Conservation (phyloP, 257 asterid species). For the Schizonepeta tenuifolia region DNA sequence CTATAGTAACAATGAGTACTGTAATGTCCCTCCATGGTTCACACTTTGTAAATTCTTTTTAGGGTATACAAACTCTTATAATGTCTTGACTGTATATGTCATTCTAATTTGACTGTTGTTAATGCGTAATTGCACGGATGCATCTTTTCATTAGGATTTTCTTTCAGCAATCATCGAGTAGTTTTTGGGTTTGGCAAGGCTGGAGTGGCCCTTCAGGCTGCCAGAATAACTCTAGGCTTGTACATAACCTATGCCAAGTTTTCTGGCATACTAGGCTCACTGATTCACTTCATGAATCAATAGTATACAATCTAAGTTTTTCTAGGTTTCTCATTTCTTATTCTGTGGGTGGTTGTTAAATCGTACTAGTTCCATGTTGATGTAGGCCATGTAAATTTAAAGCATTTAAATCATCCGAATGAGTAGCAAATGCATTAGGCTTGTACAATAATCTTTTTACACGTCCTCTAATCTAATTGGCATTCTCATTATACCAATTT, state of each 20-base stretch:
- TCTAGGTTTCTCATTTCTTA: neutral
- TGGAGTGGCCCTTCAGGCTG: neutral
- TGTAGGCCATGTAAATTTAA: neutral
- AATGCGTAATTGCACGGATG: too few species aligned
- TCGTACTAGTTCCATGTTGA: neutral
- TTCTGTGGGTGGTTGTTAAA: conserved; percentile 2
- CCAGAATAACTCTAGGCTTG: neutral
- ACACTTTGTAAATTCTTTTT: too few species aligned
- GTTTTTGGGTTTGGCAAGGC: neutral
- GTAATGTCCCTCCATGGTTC: neutral
- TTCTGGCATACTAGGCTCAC: neutral
- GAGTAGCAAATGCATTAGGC: neutral
- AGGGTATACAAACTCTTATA: neutral
- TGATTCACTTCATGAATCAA: neutral
- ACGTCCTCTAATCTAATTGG: neutral
- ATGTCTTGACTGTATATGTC: neutral
- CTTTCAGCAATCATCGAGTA: neutral
- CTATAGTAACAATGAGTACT: neutral
- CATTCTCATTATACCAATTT: neutral
- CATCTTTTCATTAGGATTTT: neutral
- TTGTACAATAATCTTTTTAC: neutral
- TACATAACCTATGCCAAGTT: neutral
- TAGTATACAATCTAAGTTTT: neutral
- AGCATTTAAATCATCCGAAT: neutral
- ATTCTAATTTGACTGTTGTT: neutral